Percentiles rank a stretch among this genome's conserved stretches.
Evolutionary conservation across 345 rosid species (phyloP).

Genomic region (Gossypium thurberi): DNA sequence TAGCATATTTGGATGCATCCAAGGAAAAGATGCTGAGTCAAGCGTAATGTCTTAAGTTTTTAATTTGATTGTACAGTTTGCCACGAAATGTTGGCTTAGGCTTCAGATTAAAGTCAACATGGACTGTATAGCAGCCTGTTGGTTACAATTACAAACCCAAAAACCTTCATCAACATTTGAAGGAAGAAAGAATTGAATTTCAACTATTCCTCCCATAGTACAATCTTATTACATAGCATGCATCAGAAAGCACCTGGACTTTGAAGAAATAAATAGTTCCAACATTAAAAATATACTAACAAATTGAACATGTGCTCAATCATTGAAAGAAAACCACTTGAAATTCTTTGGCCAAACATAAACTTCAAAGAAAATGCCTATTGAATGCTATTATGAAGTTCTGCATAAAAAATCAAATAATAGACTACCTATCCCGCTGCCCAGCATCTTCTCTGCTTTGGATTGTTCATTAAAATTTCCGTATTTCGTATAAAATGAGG

Average conservation of each 20-base stretch:
- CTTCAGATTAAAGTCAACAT: not conserved
- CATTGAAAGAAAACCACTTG: not conserved
- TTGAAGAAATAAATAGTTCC: not conserved
- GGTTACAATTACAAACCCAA: not conserved
- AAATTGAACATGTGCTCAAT: not conserved
- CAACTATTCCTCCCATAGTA: not conserved
- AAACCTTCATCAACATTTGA: not conserved
- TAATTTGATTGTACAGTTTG: not conserved
- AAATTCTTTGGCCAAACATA: conserved; percentile 2
- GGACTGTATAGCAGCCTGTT: not conserved
- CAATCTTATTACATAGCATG: not conserved
- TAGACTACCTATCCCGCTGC: conserved; percentile 66
- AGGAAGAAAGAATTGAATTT: conserved; percentile 3
- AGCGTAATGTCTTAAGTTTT: not conserved
- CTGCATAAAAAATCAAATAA: conserved; percentile 8
- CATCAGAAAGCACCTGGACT: not conserved
- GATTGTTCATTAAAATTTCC: conserved; percentile 37
- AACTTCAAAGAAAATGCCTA: conserved; percentile 11
- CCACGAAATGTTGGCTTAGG: conserved; percentile 1
- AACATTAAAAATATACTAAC: not conserved
- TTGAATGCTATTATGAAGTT: not conserved
- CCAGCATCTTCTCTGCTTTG: conserved; percentile 71
- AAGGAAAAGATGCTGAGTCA: not conserved
- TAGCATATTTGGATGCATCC: not conserved
- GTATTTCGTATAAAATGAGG: conserved; percentile 23